These are phyloP conservation scores for Mycena latifolia DNA, from an alignment of 768 basidiomycete genomes.

Conservation along the genomic window DNA sequence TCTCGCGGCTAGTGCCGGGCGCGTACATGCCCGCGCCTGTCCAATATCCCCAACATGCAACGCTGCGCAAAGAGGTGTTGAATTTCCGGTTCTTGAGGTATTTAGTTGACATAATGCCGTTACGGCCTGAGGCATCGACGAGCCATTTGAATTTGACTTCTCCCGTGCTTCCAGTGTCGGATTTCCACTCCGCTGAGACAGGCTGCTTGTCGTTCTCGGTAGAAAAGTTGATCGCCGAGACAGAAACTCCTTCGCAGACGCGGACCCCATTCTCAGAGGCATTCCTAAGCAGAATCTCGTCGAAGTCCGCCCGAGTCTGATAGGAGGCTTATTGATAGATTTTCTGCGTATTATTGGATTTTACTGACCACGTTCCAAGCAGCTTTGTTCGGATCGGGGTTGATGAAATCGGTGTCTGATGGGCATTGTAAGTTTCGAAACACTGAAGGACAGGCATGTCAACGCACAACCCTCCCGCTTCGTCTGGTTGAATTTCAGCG, in stretches of 20 bases:
- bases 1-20: neutral
- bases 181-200: slow-evolving; percentile 52
- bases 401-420: no score
- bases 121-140: slow-evolving; percentile 74
- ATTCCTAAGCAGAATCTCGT: slow-evolving; percentile 69
- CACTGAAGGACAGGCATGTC: no score
- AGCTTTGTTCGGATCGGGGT: no score
- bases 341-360: neutral
- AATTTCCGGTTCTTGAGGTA: neutral
- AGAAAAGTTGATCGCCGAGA: slow-evolving; percentile 60
- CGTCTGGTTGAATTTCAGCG: no score
- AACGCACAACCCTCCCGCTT: no score
- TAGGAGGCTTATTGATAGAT: neutral
- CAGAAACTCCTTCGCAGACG: slow-evolving; percentile 62
- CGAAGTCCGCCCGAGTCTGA: slow-evolving; percentile 68
- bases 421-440: no score
- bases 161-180: slow-evolving; percentile 47
- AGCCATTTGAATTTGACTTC: slow-evolving; percentile 69
- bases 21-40: neutral
- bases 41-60: neutral
- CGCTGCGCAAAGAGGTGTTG: neutral
- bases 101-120: slow-evolving; percentile 46
- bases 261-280: slow-evolving; percentile 58
- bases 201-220: slow-evolving; percentile 46
- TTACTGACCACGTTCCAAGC: no score